phyloP scores from a whole-genome alignment of 352 stramenopile species.

The Phytopythium boreale region DNA sequence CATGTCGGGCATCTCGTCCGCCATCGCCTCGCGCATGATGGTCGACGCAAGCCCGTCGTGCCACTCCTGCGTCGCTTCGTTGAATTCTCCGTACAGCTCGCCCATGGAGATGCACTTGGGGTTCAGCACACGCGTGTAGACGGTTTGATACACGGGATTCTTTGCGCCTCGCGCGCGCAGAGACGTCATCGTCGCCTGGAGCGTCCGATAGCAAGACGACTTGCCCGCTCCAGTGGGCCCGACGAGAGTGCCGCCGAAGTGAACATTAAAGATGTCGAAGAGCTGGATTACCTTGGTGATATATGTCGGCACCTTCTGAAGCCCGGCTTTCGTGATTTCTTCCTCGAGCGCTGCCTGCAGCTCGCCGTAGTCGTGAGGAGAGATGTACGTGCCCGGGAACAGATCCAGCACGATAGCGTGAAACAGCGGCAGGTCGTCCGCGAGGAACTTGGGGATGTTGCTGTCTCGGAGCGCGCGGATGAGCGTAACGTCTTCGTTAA shows the following conservation, averaged over 20 bases:
- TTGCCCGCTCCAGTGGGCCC: constrained; percentile 84
- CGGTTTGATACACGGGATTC: constrained; percentile 83
- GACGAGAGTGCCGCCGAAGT: constrained; percentile 89
- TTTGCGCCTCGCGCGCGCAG: constrained; percentile 49
- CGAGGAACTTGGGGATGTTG: constrained; percentile 94
- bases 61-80: constrained; percentile 89
- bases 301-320: constrained; percentile 76
- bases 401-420: constrained; percentile 90
- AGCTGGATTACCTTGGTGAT: constrained; percentile 94
- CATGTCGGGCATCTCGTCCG: constrained; percentile 53
- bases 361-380: constrained; percentile 82
- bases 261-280: constrained; percentile 94
- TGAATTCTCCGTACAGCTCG: constrained; percentile 85
- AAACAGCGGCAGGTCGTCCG: constrained; percentile 91
- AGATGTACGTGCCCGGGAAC: constrained; percentile 86
- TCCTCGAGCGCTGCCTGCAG: constrained; percentile 64
- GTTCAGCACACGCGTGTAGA: constrained; percentile 72
- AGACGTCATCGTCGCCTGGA: constrained; percentile 86
- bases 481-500: constrained; percentile 89
- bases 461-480: constrained; percentile 89
- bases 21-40: constrained; percentile 76
- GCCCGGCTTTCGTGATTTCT: constrained; percentile 54
- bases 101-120: constrained; percentile 86
- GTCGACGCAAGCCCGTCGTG: constrained; percentile 80
- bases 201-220: constrained; percentile 85